Evolutionary conservation across 352 stramenopile species (phyloP), one percentile per base, ranked within the genome.

Genomic region (Phytophthora lateralis): DNA sequence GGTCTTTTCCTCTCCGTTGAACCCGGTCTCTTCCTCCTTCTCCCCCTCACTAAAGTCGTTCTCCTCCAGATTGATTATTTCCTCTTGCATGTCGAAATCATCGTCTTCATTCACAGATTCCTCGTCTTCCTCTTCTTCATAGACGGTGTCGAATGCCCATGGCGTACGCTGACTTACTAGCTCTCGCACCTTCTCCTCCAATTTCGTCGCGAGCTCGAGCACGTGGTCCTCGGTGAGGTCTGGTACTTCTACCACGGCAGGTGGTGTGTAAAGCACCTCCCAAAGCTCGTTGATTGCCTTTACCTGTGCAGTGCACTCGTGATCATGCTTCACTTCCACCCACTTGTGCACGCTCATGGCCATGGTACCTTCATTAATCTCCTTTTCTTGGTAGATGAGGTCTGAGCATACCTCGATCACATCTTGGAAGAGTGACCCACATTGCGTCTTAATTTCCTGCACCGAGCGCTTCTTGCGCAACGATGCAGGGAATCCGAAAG

Each of bases 271-370:
- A 18, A 95, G 50, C 15, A 76, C 67, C 9, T 82, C 63, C 57
- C 84, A 82, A 6, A 95, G 55, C 37, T 95, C 80, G 51, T 95
- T 93, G 39, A 95, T 92, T 29, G 71, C 69, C 26, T 85, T 85
- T 43, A 95, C 80, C 54, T 85, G 76, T n/a, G 72, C 59, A 6
- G 68, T 78, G 53, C 86, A 95, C 34, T 93, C 84, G 2, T 60
- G 46, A 38, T 95, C 82, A 37, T 73, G 75, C 45, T 80, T 77
- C 32, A 90, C 75, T 60, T 93, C 82, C 17, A 93, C 77, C 86
- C 86, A 95, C 52, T 90, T 91, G 71, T 95, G 86, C 35, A 93
- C 84, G 37, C 86, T 95, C 81, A 93, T 91, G 17, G 86, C 86
- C 86, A 95, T 95, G 6, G 78, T 78, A 29, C 84, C 85, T 82